Conservation (phyloP, 2,329 filamentous ascomycete genomes). For the Neonectria sp. region DNA sequence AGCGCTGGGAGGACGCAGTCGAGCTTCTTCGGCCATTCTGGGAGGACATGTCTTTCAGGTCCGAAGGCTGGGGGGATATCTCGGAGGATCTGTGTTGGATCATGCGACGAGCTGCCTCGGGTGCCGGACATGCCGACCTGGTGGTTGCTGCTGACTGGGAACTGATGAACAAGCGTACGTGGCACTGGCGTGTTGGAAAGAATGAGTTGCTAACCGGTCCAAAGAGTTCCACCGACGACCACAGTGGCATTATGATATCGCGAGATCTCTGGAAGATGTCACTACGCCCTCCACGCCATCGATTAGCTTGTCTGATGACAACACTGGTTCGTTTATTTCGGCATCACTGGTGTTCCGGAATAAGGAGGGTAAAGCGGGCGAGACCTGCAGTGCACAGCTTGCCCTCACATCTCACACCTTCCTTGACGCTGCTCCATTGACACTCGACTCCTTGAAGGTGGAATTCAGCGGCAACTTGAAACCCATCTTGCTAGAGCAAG, state of each 20-base stretch:
- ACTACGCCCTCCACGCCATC: slow-evolving; percentile 60
- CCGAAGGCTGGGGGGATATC: slow-evolving; percentile 72
- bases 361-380: slow-evolving; percentile 74
- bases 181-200: background rate
- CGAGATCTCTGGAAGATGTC: slow-evolving; percentile 68
- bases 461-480: slow-evolving; percentile 72
- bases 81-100: slow-evolving; percentile 74
- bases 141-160: slow-evolving; percentile 77
- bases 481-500: slow-evolving; percentile 66
- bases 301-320: slow-evolving; percentile 66
- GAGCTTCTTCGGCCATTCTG: slow-evolving; percentile 70
- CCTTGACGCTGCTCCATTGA: slow-evolving; percentile 65
- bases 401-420: slow-evolving; percentile 71
- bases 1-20: slow-evolving; percentile 69
- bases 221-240: slow-evolving; percentile 68
- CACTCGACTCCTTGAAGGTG: slow-evolving; percentile 66
- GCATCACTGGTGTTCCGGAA: slow-evolving; percentile 71
- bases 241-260: slow-evolving; percentile 74
- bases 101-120: slow-evolving; percentile 70
- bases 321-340: slow-evolving; percentile 67
- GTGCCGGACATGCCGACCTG: slow-evolving; percentile 67
- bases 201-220: slow-evolving; percentile 24
- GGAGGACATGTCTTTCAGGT: slow-evolving; percentile 69
- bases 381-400: slow-evolving; percentile 71
- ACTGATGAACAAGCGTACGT: slow-evolving; percentile 71